Evolutionary conservation across 2,329 filamentous ascomycete genomes (phyloP).

Genomic region (Nigrospora oryzae): DNA sequence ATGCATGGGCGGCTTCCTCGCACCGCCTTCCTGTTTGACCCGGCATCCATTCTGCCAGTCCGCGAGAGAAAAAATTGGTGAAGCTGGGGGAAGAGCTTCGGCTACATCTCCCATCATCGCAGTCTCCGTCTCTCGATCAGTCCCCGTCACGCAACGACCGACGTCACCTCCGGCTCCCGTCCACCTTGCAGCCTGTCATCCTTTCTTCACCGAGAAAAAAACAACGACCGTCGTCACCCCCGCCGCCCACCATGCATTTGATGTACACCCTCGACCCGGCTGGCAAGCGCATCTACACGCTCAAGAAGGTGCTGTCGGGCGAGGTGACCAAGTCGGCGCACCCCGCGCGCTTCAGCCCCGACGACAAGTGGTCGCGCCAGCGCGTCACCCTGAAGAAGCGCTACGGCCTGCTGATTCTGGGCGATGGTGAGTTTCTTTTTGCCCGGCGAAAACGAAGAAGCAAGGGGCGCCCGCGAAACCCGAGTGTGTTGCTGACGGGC

Average conservation of each 20-base stretch:
- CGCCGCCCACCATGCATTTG: constrained; percentile 40
- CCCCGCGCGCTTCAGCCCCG: constrained; percentile 91
- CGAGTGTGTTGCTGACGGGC: background rate
- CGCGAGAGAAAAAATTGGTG: too few relatives aligned
- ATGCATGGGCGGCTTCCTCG: too few relatives aligned
- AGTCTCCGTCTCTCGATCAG: too few relatives aligned
- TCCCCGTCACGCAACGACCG: background rate
- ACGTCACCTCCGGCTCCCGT: background rate
- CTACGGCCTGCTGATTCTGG: constrained; percentile 79
- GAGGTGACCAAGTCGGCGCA: constrained; percentile 94
- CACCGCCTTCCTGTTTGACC: too few relatives aligned
- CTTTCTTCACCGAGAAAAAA: background rate
- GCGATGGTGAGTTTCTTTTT: constrained; percentile 48
- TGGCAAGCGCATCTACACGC: constrained; percentile 88
- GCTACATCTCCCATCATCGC: too few relatives aligned
- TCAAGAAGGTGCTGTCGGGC: constrained; percentile 79
- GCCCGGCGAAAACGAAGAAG: too few relatives aligned
- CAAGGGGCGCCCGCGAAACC: too few relatives aligned
- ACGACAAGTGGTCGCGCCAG: constrained; percentile 98
- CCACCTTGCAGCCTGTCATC: background rate
- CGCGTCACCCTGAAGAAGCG: constrained; percentile 91
- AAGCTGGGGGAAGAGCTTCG: too few relatives aligned
- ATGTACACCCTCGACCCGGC: constrained; percentile 77
- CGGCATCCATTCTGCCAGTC: too few relatives aligned
- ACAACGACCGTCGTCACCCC: background rate